phyloP scores from a whole-genome alignment of 768 basidiomycete genomes.

The Trametes cubensis region DNA sequence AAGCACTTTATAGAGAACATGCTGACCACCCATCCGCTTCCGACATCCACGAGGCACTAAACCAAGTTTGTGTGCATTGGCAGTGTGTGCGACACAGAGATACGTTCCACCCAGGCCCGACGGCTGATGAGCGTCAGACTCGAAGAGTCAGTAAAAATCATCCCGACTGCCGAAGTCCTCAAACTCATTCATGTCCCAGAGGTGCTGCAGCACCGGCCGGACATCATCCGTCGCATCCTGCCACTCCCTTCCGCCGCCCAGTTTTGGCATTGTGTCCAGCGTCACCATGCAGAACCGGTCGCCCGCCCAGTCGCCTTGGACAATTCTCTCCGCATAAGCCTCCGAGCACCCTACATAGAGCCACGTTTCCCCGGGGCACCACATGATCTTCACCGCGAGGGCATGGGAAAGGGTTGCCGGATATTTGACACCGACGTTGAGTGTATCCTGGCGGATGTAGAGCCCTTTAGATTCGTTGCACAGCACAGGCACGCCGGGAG shows the following conservation, averaged over 20 bases:
- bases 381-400: neutral
- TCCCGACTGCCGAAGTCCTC: neutral
- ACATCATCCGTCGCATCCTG: neutral
- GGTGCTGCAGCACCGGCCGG: neutral
- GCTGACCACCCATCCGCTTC: too few species aligned
- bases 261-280: neutral
- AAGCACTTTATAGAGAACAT: too few species aligned
- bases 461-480: conserved; percentile 11
- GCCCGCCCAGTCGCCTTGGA: conserved; percentile 9
- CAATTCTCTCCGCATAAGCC: neutral
- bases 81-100: too few species aligned
- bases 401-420: conserved; percentile 6
- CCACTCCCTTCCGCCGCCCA: neutral
- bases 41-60: too few species aligned
- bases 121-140: too few species aligned
- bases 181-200: neutral
- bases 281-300: conserved; percentile 10
- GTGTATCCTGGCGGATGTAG: conserved; percentile 5
- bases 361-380: neutral
- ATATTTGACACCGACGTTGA: neutral
- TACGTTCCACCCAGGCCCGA: too few species aligned
- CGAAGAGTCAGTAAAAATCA: too few species aligned
- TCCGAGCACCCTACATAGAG: neutral
- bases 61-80: too few species aligned
- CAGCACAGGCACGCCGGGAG: conserved; percentile 3